phyloP scores from a whole-genome alignment of 1,284 basidiomycete genomes.

The Ceratorhiza oryzae-sativae region DNA sequence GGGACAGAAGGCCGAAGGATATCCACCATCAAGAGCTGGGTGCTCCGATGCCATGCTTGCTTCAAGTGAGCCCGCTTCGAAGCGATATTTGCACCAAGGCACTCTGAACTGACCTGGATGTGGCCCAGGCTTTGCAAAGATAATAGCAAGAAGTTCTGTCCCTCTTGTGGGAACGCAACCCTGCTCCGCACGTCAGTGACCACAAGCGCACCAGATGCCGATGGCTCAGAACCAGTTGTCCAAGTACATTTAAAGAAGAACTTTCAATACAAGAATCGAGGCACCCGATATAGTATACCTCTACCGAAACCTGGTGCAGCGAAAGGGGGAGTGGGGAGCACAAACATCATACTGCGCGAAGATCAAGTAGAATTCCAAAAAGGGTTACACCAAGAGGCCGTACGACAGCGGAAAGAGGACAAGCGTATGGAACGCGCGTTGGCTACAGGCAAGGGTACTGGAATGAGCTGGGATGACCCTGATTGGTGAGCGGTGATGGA shows the following conservation, averaged over 20 bases:
- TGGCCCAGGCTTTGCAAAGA: conserved; percentile 90
- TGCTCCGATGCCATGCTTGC: conserved; percentile 96
- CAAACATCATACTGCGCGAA: conserved; percentile 82
- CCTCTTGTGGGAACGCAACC: conserved; percentile 94
- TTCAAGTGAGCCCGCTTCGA: conserved; percentile 82
- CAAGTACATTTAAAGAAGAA: conserved; percentile 92
- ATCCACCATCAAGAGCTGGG: conserved; percentile 92
- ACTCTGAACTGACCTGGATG: conserved; percentile 23
- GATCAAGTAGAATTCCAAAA: conserved; percentile 88
- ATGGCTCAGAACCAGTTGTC: conserved; percentile 67
- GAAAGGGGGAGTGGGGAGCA: conserved; percentile 77
- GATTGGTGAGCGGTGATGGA: conserved; percentile 90
- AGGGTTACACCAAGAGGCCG: conserved; percentile 77
- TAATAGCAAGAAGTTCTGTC: conserved; percentile 93
- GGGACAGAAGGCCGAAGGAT: conserved; percentile 92
- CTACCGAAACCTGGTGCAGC: conserved; percentile 88
- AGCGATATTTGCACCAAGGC: background rate
- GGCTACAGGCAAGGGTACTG: conserved; percentile 58
- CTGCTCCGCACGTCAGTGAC: conserved; percentile 92
- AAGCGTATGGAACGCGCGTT: conserved; percentile 72
- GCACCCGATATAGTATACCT: conserved; percentile 93
- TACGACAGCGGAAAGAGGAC: conserved; percentile 79
- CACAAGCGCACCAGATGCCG: conserved; percentile 67
- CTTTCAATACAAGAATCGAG: conserved; percentile 92
- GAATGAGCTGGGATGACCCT: conserved; percentile 89